Percentiles rank a stretch among this genome's conserved stretches.
Evolutionary conservation across 2,329 filamentous ascomycete genomes (phyloP).

Genomic region (Paracoccidioides lutzii): DNA sequence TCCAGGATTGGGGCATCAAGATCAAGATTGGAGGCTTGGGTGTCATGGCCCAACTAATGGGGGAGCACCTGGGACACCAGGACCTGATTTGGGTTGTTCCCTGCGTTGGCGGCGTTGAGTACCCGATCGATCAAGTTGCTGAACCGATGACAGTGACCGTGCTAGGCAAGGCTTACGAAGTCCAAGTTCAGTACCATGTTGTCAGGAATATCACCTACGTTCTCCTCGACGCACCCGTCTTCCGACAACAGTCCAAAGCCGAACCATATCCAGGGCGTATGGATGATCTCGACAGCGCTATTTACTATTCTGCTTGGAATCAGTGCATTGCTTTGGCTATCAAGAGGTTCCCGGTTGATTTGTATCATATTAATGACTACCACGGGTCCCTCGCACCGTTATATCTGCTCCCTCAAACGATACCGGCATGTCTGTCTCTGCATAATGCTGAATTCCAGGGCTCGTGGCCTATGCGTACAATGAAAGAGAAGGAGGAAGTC

Average conservation of each 20-base stretch:
- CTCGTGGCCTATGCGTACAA: constrained; percentile 53
- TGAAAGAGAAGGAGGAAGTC: constrained; percentile 49
- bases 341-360: constrained; percentile 47
- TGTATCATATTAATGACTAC: constrained; percentile 58
- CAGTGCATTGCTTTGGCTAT: constrained; percentile 54
- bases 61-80: constrained; percentile 50
- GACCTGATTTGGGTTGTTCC: constrained; percentile 54
- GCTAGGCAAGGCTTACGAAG: constrained; percentile 46
- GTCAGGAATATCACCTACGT: constrained; percentile 56
- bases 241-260: constrained; percentile 48
- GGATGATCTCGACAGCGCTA: constrained; percentile 55
- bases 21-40: constrained; percentile 59
- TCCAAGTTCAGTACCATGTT: constrained; percentile 51
- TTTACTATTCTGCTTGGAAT: constrained; percentile 60
- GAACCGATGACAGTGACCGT: constrained; percentile 52
- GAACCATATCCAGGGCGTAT: constrained; percentile 56
- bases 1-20: constrained; percentile 57
- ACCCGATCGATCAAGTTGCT: constrained; percentile 45
- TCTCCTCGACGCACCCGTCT: constrained; percentile 53
- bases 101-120: constrained; percentile 51
- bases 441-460: constrained; percentile 60
- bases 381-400: constrained; percentile 51
- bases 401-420: constrained; percentile 49
- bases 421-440: constrained; percentile 51
- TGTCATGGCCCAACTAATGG: constrained; percentile 59